Percentiles rank a stretch among this genome's conserved stretches.
These are phyloP conservation scores for Mycena galopus DNA, from an alignment of 768 basidiomycete species.

Conservation along the genomic window DNA sequence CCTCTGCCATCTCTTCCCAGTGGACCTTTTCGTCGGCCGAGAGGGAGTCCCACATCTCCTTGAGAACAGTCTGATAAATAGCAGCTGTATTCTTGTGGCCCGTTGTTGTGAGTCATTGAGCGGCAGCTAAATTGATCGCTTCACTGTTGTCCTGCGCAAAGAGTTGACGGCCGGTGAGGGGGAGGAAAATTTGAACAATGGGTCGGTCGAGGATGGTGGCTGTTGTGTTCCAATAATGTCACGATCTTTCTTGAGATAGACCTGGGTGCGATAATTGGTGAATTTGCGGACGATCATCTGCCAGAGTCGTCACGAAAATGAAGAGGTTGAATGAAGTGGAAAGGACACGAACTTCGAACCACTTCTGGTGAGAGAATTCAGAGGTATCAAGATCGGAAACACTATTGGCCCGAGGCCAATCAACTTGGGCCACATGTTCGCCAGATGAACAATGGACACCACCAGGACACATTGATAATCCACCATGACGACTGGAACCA, in stretches of 20 bases:
- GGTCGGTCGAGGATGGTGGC: not conserved
- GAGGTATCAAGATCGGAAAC: too few relatives aligned
- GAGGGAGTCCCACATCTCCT: not conserved
- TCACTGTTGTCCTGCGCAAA: not conserved
- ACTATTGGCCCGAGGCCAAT: too few relatives aligned
- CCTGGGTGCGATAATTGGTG: not conserved
- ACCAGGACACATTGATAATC: slow-evolving; percentile 39
- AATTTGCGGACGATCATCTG: not conserved
- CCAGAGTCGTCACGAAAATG: too few relatives aligned
- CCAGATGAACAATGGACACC: slow-evolving; percentile 27
- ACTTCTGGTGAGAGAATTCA: too few relatives aligned
- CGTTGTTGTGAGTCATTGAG: not conserved
- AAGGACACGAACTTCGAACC: too few relatives aligned
- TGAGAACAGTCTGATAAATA: not conserved
- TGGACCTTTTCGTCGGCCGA: not conserved
- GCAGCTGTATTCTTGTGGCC: not conserved
- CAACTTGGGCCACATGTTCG: too few relatives aligned
- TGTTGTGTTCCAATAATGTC: not conserved
- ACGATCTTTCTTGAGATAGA: not conserved
- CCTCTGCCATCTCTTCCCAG: not conserved
- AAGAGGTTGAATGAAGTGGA: too few relatives aligned
- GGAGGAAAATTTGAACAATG: not conserved
- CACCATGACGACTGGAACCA: slow-evolving; percentile 39
- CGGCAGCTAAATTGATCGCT: not conserved
- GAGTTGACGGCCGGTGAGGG: not conserved